A percentile compares a stretch with the other conserved stretches of the same genome.
These are phyloP conservation scores for Novymonas esmeraldas DNA, from an alignment of 208 protist species.

Conservation along the genomic window DNA sequence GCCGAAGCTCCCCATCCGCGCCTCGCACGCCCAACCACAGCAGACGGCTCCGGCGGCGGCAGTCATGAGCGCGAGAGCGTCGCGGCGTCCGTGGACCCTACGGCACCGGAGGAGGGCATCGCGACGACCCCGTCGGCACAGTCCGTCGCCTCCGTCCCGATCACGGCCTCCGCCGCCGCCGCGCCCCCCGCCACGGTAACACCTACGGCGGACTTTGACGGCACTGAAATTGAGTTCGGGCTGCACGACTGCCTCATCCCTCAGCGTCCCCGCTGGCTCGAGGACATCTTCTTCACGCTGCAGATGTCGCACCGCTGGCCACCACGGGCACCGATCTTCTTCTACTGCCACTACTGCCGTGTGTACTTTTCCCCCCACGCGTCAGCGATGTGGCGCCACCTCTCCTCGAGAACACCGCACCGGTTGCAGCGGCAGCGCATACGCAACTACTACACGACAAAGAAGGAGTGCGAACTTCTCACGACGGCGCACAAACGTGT, in stretches of 20 bases:
- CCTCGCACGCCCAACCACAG: neutral
- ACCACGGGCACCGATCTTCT: neutral
- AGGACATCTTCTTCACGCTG: slow-evolving; percentile 11
- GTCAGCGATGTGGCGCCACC: slow-evolving; percentile 5
- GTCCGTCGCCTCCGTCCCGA: neutral
- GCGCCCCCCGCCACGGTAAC: neutral
- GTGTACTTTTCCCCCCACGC: slow-evolving; percentile 10
- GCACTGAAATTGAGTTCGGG: neutral
- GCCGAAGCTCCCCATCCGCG: too few species aligned
- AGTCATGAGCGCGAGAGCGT: neutral
- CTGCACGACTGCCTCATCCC: slow-evolving; percentile 17
- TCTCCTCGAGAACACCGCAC: slow-evolving; percentile 3
- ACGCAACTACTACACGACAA: neutral
- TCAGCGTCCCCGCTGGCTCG: slow-evolving; percentile 5
- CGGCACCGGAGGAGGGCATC: neutral
- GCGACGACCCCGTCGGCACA: neutral
- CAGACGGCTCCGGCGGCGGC: too few species aligned
- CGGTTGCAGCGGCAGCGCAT: slow-evolving; percentile 10
- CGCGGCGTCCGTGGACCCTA: neutral
- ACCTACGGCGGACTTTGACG: too few species aligned
- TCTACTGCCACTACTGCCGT: slow-evolving; percentile 27
- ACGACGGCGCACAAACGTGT: slow-evolving; percentile 1
- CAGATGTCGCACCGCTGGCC: neutral
- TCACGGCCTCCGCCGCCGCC: neutral
- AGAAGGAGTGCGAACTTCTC: neutral